Percentiles rank a stretch among this genome's conserved stretches.
These are phyloP conservation scores for Aspergillus tubingensis DNA, from an alignment of 2,329 filamentous ascomycete species.

Conservation along the genomic window DNA sequence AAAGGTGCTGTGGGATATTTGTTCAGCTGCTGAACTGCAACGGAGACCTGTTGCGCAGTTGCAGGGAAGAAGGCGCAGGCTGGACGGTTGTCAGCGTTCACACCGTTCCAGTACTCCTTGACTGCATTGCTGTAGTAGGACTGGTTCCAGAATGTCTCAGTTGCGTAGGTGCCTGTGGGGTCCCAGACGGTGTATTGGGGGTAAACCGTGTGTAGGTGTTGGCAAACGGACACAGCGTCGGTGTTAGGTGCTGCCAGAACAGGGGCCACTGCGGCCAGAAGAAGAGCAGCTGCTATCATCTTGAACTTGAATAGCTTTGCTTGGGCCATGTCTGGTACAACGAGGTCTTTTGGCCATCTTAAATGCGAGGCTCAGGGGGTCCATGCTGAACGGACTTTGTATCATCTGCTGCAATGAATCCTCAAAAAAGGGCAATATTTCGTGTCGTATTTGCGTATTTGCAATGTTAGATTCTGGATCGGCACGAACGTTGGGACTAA, in stretches of 20 bases:
- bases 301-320: background rate
- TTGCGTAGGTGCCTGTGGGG: background rate
- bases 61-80: slow-evolving; percentile 16
- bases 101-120: slow-evolving; percentile 15
- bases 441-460: background rate
- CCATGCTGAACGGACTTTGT: background rate
- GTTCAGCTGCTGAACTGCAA: slow-evolving; percentile 13
- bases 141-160: slow-evolving; percentile 4
- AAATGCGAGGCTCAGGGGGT: background rate
- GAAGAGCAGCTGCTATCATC: background rate
- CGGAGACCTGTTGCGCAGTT: slow-evolving; percentile 12
- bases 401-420: background rate
- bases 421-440: background rate
- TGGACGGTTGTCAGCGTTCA: slow-evolving; percentile 14
- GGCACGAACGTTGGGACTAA: background rate
- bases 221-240: slow-evolving; percentile 3
- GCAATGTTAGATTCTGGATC: background rate
- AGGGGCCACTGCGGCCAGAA: background rate
- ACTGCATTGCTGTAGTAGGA: slow-evolving; percentile 7
- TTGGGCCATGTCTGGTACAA: background rate
- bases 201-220: background rate
- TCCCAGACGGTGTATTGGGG: slow-evolving; percentile 8
- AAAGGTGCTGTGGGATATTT: background rate
- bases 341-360: background rate
- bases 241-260: background rate